Base-by-base conservation (phyloP, 2,329 filamentous ascomycete species). In the Cytospora schulzeri region DNA sequence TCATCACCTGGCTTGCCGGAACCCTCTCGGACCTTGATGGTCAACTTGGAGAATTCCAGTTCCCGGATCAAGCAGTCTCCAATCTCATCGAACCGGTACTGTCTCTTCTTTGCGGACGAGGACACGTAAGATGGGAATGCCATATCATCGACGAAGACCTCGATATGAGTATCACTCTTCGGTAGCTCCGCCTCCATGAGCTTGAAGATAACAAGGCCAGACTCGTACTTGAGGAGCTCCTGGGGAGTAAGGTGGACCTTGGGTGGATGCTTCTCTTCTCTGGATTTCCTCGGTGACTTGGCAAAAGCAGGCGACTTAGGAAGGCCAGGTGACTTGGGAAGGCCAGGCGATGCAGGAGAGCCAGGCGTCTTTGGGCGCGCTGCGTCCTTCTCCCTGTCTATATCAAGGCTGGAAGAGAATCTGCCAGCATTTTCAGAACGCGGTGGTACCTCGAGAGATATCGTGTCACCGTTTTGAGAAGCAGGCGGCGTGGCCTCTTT, bases 41-140 rank as follows among this genome's bases (percentile, higher is more conserved):
- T 98, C 65, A 99, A 87, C 69, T 90, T 91, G 3, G 95, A 99
- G 71, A 97, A 93, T 69, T 99, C 96, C n/a, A 99, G 84, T 76
- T 99, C 95, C 67, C 95, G 92, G 66, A 99, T 91, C 77, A 99
- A 93, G 61, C 93, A 95, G 77, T 99, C 95, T 57, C 94, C 93
- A 72, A 93, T 93, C 77, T 99, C 95, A 70, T 95, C 91, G 76
- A 98, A 92, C 60, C 86, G 91, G 73, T 88, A 85, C 14, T 83
- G 80, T 70, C 83, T 89, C 50, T 83, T 85, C 72, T 86, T 88
- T 35, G 93, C 89, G 68, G 88, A 92, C 1, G 91, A 88, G 14
- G 93, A 96, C 1, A 86, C 83, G 74, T 97, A 98, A 0, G 93
- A 91, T 0, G 95, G 90, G 79, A 95, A 98, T 35, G 92, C 86